Evolutionary conservation across 768 basidiomycete species (phyloP).

Genomic region (Leccinellum rugosiceps): DNA sequence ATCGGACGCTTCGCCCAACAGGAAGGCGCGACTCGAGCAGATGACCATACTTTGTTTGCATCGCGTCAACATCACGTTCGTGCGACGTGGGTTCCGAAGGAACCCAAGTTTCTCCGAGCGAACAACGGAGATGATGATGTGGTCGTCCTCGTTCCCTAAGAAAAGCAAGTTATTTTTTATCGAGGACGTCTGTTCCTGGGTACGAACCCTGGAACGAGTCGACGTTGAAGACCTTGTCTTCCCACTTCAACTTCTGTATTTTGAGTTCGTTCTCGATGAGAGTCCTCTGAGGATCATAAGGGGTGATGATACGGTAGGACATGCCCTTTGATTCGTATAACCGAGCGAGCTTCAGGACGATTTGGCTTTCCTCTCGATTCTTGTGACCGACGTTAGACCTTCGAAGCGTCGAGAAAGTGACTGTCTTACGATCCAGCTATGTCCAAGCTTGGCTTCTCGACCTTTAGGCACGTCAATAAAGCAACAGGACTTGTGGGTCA

Average conservation of each 20-base stretch:
- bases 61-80: slow-evolving; percentile 85
- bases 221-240: slow-evolving; percentile 71
- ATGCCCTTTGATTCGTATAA: slow-evolving; percentile 44
- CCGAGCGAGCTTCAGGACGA: slow-evolving; percentile 52
- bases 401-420: background rate
- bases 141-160: slow-evolving; percentile 77
- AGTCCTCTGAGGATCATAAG: slow-evolving; percentile 70
- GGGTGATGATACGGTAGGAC: slow-evolving; percentile 68
- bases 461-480: slow-evolving; percentile 41
- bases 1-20: slow-evolving; percentile 11
- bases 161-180: slow-evolving; percentile 8
- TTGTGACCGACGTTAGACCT: slow-evolving; percentile 25
- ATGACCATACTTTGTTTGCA: slow-evolving; percentile 74
- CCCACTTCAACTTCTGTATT: slow-evolving; percentile 45
- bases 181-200: background rate
- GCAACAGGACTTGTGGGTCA: slow-evolving; percentile 30
- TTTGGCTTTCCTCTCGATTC: slow-evolving; percentile 57
- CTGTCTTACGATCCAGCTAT: slow-evolving; percentile 37
- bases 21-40: too few species aligned
- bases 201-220: slow-evolving; percentile 75
- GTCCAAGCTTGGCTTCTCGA: slow-evolving; percentile 22
- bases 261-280: slow-evolving; percentile 56
- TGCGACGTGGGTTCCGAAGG: slow-evolving; percentile 56
- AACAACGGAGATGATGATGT: slow-evolving; percentile 70
- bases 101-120: slow-evolving; percentile 64